A percentile compares a stretch with the other conserved stretches of the same genome.
Evolutionary conservation across 495 filamentous ascomycete genomes (phyloP).

Genomic region (Neurospora africana): DNA sequence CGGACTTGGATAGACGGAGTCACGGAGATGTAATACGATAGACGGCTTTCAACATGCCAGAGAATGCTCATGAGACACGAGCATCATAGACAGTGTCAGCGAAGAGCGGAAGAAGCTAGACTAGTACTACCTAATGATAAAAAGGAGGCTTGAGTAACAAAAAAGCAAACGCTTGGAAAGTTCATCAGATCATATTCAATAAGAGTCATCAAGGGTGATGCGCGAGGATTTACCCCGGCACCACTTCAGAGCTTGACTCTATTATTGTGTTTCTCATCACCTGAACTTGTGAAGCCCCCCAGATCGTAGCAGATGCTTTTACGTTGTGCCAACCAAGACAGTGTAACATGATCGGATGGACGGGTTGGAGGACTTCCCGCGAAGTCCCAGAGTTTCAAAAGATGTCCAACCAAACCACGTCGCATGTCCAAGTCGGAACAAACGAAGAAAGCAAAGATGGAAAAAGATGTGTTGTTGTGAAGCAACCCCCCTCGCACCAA

Average conservation of each 20-base stretch:
- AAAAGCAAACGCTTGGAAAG: conserved; percentile 20
- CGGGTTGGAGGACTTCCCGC: conserved; percentile 26
- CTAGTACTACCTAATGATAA: conserved; percentile 5
- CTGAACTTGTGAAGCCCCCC: conserved; percentile 51
- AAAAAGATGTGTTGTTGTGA: conserved; percentile 16
- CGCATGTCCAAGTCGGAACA: conserved; percentile 17
- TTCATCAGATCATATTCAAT: conserved; percentile 98
- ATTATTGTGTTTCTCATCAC: conserved; percentile 89
- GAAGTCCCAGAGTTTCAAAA: conserved; percentile 35
- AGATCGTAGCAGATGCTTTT: conserved; percentile 1
- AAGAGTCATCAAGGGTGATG: conserved; percentile 52
- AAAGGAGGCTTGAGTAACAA: not conserved
- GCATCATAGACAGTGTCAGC: not conserved
- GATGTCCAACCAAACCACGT: not conserved
- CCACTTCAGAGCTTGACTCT: conserved; percentile 99
- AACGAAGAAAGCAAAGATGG: conserved; percentile 18
- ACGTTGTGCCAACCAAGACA: conserved; percentile 15
- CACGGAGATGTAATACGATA: not conserved
- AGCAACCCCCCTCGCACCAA: conserved; percentile 81
- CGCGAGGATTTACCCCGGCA: conserved; percentile 36
- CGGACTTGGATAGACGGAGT: not conserved
- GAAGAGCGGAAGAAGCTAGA: not conserved
- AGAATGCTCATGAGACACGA: not conserved
- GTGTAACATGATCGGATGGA: conserved; percentile 16
- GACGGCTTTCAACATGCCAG: conserved; percentile 9